A percentile compares a stretch with the other conserved stretches of the same genome.
Evolutionary conservation across 257 asterid genomes (phyloP).

Genomic region (Lantana camara): DNA sequence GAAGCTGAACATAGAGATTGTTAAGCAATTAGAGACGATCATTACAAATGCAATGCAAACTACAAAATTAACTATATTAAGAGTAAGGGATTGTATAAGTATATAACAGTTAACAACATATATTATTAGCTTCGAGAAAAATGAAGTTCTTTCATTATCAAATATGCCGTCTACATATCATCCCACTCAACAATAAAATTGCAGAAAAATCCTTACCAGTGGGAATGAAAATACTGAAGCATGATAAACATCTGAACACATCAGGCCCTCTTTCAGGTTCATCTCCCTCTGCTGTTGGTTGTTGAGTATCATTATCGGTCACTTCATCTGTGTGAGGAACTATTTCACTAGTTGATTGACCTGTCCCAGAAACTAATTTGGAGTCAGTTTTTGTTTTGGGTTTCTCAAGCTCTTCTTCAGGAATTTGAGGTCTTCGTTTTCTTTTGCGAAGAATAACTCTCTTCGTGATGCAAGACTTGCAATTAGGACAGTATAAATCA

Average conservation of each 20-base stretch:
- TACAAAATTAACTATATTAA: too few relatives aligned
- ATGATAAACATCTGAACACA: conserved; percentile 86
- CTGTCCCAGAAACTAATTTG: conserved; percentile 18
- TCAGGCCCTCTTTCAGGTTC: conserved; percentile 53
- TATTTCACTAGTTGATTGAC: conserved; percentile 29
- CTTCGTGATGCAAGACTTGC: conserved; percentile 88
- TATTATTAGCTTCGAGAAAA: too few relatives aligned
- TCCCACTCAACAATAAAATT: too few relatives aligned
- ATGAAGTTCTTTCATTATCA: too few relatives aligned
- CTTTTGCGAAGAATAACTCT: conserved; percentile 86
- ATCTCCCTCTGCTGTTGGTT: conserved; percentile 31
- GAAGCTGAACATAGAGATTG: too few relatives aligned
- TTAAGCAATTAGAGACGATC: too few relatives aligned
- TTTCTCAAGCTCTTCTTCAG: conserved; percentile 51
- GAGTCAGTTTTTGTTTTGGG: conserved; percentile 43
- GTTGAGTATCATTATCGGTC: conserved; percentile 34
- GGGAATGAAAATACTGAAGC: conserved; percentile 89
- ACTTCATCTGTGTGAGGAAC: conserved; percentile 27
- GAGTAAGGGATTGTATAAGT: too few relatives aligned
- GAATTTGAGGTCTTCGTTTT: conserved; percentile 53
- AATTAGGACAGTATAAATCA: conserved; percentile 87
- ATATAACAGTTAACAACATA: too few relatives aligned
- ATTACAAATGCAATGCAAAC: too few relatives aligned
- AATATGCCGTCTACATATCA: too few relatives aligned
- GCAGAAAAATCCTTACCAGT: conserved; percentile 45